Evolutionary conservation across 2,329 filamentous ascomycete species (phyloP), one percentile per base, ranked within the genome.

Genomic region (Anthostomella pinea): DNA sequence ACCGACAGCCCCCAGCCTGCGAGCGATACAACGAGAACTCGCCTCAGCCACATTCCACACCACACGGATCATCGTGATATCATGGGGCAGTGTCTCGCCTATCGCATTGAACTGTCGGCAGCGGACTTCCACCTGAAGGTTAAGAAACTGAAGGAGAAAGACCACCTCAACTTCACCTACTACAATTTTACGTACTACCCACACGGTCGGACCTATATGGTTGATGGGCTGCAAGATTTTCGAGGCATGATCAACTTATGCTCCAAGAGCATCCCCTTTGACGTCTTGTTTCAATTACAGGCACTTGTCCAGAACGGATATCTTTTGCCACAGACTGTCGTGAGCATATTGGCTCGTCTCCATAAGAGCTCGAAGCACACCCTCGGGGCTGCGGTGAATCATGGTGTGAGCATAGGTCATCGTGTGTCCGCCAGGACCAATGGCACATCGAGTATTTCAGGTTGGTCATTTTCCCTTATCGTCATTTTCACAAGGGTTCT

Each of bases 261-360:
- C 49, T 46, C 60, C 11, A 33, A 48, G 2, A 56, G 57, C 29
- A 36, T 77, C 38, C 62, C 75, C 5, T 86, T 80, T 44, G 55
- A 62, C 0, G 52, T 81, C 1, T 65, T 77, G 5, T 85, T 79
- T 49, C 81, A 85, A 47, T 62, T 86, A 5, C 73, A 83, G 33
- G 72, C 70, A 11, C 60, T 90, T 5, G 77, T 80, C 1, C 68
- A 72, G 49, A 84, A 85, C 46, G 77, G 75, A 15, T 78, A 74
- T 36, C 65, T 88, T 1, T 65, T 77, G 9, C 83, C 84, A 0
- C 48, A 53, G 0, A 73, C 63, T 1, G 75, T 79, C 0, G 30
- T 65, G 0, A 43, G 54, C 1, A 52, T 87, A 5, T 56, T 79
- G 2, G 53, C 62, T 0, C 45, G 64, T 2, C 62, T 84, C 2